These are phyloP conservation scores for Rhizopus arrhizus DNA, from an alignment of 371 early-diverging fungal genomes.

Conservation along the genomic window DNA sequence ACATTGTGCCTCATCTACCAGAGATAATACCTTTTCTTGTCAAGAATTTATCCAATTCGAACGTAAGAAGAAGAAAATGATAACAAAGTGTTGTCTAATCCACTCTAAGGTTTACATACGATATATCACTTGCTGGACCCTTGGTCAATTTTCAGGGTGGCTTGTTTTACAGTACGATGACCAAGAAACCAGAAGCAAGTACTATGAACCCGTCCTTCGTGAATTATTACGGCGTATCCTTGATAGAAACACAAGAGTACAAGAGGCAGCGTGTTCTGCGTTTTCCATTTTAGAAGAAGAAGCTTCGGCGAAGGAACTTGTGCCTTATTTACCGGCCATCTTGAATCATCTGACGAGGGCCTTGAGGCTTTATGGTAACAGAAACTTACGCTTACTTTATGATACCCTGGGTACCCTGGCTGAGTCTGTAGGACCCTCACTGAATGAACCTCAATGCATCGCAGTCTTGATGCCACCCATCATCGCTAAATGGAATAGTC, in stretches of 20 bases:
- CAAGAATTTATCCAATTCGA: slow-evolving; percentile 70
- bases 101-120: slow-evolving; percentile 61
- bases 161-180: slow-evolving; percentile 59
- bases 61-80: slow-evolving; percentile 42
- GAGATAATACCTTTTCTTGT: slow-evolving; percentile 81
- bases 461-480: slow-evolving; percentile 84
- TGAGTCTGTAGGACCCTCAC: slow-evolving; percentile 80
- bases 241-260: slow-evolving; percentile 92
- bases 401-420: slow-evolving; percentile 94
- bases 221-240: slow-evolving; percentile 76
- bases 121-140: slow-evolving; percentile 93
- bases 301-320: slow-evolving; percentile 70
- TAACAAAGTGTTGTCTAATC: too few relatives aligned
- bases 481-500: slow-evolving; percentile 76
- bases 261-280: slow-evolving; percentile 94
- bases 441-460: slow-evolving; percentile 77
- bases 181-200: slow-evolving; percentile 60
- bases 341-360: slow-evolving; percentile 75
- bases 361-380: slow-evolving; percentile 83
- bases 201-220: slow-evolving; percentile 79
- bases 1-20: slow-evolving; percentile 87
- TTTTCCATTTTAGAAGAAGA: slow-evolving; percentile 92
- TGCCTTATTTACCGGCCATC: slow-evolving; percentile 84
- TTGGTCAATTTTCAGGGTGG: slow-evolving; percentile 91
- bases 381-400: slow-evolving; percentile 87